Base-by-base conservation (phyloP, 129 eudicot species). In the Arctium lappa region DNA sequence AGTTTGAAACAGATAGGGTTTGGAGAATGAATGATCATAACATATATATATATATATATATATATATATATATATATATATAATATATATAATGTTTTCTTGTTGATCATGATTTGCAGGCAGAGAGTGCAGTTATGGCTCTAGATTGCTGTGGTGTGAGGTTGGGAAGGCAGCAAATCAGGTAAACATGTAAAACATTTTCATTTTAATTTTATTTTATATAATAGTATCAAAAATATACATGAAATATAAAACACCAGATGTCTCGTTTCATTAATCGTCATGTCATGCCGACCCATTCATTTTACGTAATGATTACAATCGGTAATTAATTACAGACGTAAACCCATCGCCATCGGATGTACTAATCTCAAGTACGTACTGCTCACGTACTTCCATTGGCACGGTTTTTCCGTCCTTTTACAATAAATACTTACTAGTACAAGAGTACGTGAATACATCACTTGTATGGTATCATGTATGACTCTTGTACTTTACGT, bases 91-190 rank as follows among this genome's bases (percentile, higher is more conserved):
- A 53, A 13, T 3, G 27, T 63, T 38, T 11, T 80, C 29, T 81
- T 39, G 63, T 18, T 56, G 39, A 9, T 16, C 4, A 38, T 80
- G 2, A 63, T 11, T 38, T 84, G 46, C 91, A 95, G 97, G 97
- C 99, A 62, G 99, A 95, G 80, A 92, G 99, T 85, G 97, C 99
- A 39, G 91, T 95, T 65, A 16, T 87, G 86, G 99, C 99, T 10
- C 93, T 95, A 73, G 91, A 91, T 85, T 93, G 99, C 84, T 91
- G 99, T 74, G 99, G 99, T 16, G 88, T 89, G 85, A 74, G 85
- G 22, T 84, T 95, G 88, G 99, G 97, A 87, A 79, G 92, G 22
- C 97, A 95, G 50, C 97, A 91, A 60, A 78, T 95, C 79, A 95
- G 99, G 99, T 56, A 56, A 48, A 37, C 56, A 50, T 60, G 56